These are phyloP conservation scores for Corchorus olitorius DNA, from an alignment of 345 rosid genomes.

Conservation along the genomic window DNA sequence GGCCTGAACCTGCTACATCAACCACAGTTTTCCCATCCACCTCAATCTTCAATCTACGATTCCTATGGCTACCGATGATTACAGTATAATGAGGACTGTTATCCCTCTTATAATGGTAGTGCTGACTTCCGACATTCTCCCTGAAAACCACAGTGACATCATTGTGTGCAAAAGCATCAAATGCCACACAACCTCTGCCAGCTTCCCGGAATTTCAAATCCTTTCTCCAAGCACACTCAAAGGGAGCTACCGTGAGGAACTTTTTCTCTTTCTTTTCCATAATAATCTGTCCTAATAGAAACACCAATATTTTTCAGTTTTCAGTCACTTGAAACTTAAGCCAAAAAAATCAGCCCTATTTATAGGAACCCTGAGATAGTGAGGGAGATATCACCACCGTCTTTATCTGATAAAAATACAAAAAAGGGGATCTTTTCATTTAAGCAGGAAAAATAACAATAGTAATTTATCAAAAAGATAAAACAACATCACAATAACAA, in stretches of 20 bases:
- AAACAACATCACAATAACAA: constrained; percentile 19
- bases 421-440: constrained; percentile 14
- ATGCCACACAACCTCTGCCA: constrained; percentile 94
- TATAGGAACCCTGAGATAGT: constrained; percentile 14
- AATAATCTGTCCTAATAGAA: constrained; percentile 38
- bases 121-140: constrained; percentile 89
- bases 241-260: constrained; percentile 91
- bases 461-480: background rate
- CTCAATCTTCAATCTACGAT: constrained; percentile 85
- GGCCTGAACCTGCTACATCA: constrained; percentile 70
- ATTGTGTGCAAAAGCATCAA: constrained; percentile 92
- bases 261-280: constrained; percentile 60
- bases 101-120: constrained; percentile 92
- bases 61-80: constrained; percentile 91
- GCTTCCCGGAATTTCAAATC: constrained; percentile 88
- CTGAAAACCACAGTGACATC: constrained; percentile 97
- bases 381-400: constrained; percentile 18
- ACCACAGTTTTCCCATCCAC: constrained; percentile 86
- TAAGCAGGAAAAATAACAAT: constrained; percentile 9
- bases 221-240: constrained; percentile 97
- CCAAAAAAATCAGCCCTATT: constrained; percentile 31
- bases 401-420: constrained; percentile 13
- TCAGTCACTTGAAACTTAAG: constrained; percentile 23
- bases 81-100: constrained; percentile 93
- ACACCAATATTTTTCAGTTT: constrained; percentile 3